Evolutionary conservation across 2,329 filamentous ascomycete species (phyloP), one percentile per base, ranked within the genome.

Genomic region (Karstenula rhodostoma): DNA sequence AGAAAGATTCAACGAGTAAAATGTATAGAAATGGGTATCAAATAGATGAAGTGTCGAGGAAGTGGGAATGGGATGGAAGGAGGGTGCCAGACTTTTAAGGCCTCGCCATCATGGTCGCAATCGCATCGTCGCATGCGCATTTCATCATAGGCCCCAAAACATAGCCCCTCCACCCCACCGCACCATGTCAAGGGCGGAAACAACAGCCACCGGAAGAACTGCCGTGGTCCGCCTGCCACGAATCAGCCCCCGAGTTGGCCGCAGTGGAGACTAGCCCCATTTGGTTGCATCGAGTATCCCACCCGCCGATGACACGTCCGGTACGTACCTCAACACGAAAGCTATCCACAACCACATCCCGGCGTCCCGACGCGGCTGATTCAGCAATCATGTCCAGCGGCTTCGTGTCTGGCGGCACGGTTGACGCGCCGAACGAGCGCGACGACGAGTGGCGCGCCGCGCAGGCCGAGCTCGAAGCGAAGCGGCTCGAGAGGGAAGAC

Each of bases 391-490:
- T 76, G 73, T 72, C 84, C 75, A 84, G 82, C 25, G 81, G 83
- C 53, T 85, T 86, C 68, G 80, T 85, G 37, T 82, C 82, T 43
- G 83, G 80, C n/a, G 83, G 83, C 32, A 82, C 79, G 1, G 71
- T 75, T 27, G 82, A 84, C 58, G 71, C 79, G 25, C 75, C 76
- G 29, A 66, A 61, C 9, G 69, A 76, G 60, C 78, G 81, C 67
- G 80, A 84, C 63, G 79, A 80, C 35, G 87, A 87, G 60, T 92
- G 90, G 89, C 85, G 86, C 65, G 80, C 82, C 35, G 90, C 89
- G 13, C 86, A 90, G 75, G 78, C 81, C 48, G 85, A 90, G 63
- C 82, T 93, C 19, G 89, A 90, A 19, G 84, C 84, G 12, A 85
- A 88, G 63, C 82, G 87, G 42, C 80, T 78, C 63, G 80, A 80